Base-by-base conservation (phyloP, 306 rosid species). In the Vigna trinervia region DNA sequence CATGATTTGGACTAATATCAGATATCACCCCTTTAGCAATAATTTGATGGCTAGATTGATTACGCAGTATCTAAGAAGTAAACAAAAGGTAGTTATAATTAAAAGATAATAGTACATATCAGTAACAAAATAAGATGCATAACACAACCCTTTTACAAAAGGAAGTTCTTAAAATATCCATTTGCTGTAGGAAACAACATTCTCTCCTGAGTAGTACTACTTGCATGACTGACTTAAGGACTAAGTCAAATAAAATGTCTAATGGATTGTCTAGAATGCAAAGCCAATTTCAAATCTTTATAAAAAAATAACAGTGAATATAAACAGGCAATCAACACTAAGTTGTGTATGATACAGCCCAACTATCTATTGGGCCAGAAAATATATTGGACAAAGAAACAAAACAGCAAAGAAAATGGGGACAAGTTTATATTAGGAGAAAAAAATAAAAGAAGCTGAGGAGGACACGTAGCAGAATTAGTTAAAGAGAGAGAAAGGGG, bases 21-120 rank as follows among this genome's bases (percentile, higher is more conserved):
- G 82, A 75, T 75, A 94, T 80, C 74, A 89, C 84, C 79, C 98
- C 98, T 45, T 86, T 89, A 39, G 98, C 96, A 85, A 94, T 70
- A 58, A 83, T 52, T 84, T 90, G 90, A 86, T 74, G 69, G 73
- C 86, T 83, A 77, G 91, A 78, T 72, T 88, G 90, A 47, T 81
- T 88, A 81, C 96, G 86, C 77, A 94, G 83, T 83, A 94, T 90
- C 98, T 94, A 80, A 75, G 82, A 34, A 12, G 67, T 60, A 78
- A 81, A 67, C 50, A 39, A 62, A 76, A 76, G 13, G 23, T 17
- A 23, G 61, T 30, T 20, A 51, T 61, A 47, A 76, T 38, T 70
- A 71, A 81, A 32, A 43, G 45, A 54, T 15, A 50, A 8, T 20
- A 23, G 13, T 23, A 79, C 1, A 43, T 68, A 60, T 23, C 12